A percentile compares a stretch with the other conserved stretches of the same genome.
Conservation (phyloP, 1,284 basidiomycete species). For the Coniferiporia sulphurascens region DNA sequence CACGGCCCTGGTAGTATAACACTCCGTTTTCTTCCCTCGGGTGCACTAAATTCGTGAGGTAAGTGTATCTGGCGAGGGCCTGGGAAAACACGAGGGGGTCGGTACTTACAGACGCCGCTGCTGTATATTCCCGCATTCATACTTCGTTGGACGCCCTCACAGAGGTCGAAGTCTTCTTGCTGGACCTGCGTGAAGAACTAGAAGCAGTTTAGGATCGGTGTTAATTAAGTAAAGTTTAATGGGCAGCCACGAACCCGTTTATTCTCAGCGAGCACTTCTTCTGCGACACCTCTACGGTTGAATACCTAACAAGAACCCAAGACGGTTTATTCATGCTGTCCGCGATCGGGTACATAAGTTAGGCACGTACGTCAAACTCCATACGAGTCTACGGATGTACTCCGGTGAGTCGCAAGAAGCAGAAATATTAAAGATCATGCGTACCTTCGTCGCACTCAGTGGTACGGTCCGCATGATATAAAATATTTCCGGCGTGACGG, state of each 20-base stretch:
- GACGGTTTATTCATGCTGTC: neutral
- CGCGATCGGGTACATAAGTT: neutral
- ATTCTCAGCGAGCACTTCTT: slow-evolving; percentile 22
- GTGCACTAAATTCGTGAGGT: slow-evolving; percentile 17
- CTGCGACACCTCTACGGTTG: slow-evolving; percentile 21
- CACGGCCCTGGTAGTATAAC: slow-evolving; percentile 24
- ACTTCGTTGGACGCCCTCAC: slow-evolving; percentile 21
- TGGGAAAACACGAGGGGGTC: neutral
- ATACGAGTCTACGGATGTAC: slow-evolving; percentile 8
- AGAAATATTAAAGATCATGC: neutral
- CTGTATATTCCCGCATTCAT: slow-evolving; percentile 25
- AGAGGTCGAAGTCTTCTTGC: slow-evolving; percentile 24
- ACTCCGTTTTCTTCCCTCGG: slow-evolving; percentile 24
- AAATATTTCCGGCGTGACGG: slow-evolving; percentile 21
- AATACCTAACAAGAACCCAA: slow-evolving; percentile 16
- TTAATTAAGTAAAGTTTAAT: slow-evolving; percentile 9
- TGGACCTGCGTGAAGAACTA: slow-evolving; percentile 22
- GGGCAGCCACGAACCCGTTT: slow-evolving; percentile 15
- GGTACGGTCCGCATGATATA: slow-evolving; percentile 24
- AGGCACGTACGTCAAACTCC: slow-evolving; percentile 15
- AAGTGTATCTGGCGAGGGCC: neutral
- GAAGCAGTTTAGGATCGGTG: neutral
- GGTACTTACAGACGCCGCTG: slow-evolving; percentile 19
- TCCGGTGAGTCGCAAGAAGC: neutral
- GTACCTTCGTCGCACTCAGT: slow-evolving; percentile 21